phyloP scores from a whole-genome alignment of 345 rosid genomes.

The Odontarrhena argentea region DNA sequence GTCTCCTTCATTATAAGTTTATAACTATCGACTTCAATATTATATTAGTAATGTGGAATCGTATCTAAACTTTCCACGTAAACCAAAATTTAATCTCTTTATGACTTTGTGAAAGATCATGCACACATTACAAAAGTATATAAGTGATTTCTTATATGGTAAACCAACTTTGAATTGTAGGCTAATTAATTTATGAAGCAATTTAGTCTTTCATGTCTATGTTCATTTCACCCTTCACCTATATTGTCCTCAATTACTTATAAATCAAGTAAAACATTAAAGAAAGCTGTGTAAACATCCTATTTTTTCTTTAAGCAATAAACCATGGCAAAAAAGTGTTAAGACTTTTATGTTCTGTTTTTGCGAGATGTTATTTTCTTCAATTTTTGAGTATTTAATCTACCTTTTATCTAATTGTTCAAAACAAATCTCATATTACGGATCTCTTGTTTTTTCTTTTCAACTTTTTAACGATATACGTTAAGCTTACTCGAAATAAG shows the following conservation, averaged over 20 bases:
- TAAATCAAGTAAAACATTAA: conserved; percentile 21
- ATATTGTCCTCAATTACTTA: conserved; percentile 24
- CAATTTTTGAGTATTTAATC: too few relatives aligned
- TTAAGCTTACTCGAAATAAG: too few relatives aligned
- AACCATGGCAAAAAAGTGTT: background rate
- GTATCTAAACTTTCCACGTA: conserved; percentile 40
- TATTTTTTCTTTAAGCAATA: conserved; percentile 7
- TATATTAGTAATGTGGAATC: conserved; percentile 27
- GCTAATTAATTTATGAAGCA: conserved; percentile 38
- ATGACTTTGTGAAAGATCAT: conserved; percentile 38
- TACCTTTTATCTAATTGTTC: too few relatives aligned
- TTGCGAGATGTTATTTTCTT: too few relatives aligned
- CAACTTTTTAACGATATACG: too few relatives aligned
- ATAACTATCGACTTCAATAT: conserved; percentile 27
- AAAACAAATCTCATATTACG: too few relatives aligned
- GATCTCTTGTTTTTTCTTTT: too few relatives aligned
- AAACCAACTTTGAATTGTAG: conserved; percentile 40
- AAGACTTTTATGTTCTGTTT: too few relatives aligned
- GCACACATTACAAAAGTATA: conserved; percentile 26
- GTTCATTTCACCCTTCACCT: conserved; percentile 42
- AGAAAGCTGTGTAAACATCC: conserved; percentile 30
- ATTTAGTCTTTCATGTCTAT: conserved; percentile 31
- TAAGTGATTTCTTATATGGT: conserved; percentile 19
- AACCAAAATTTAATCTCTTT: conserved; percentile 28
- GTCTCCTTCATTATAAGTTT: conserved; percentile 31